Percentiles rank a stretch among this genome's conserved stretches.
These are phyloP conservation scores for Fusarium udum DNA, from an alignment of 2,329 filamentous ascomycete species.

Conservation along the genomic window DNA sequence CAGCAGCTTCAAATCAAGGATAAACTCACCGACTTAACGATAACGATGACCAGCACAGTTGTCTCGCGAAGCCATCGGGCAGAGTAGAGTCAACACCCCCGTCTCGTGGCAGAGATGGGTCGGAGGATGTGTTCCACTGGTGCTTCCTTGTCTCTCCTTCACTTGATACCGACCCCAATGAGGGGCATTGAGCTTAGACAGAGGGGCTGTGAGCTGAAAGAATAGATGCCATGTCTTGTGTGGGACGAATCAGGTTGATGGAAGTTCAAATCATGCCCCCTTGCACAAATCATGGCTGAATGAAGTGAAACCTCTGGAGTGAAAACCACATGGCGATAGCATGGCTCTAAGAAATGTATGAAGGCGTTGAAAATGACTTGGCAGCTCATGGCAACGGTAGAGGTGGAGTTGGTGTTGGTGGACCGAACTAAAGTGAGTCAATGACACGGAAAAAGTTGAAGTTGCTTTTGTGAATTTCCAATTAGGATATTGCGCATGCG, in stretches of 20 bases:
- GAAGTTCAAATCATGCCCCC: neutral
- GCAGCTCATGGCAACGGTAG: neutral
- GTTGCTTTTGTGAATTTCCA: constrained; percentile 20
- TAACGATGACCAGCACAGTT: neutral
- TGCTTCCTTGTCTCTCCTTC: neutral
- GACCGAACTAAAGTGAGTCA: neutral
- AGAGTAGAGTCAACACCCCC: neutral
- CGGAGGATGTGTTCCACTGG: neutral
- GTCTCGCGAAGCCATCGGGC: neutral
- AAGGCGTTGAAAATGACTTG: neutral
- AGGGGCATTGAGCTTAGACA: constrained; percentile 1
- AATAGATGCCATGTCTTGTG: neutral
- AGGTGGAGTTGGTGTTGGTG: neutral
- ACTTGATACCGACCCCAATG: neutral
- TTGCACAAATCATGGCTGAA: neutral
- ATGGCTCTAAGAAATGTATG: neutral
- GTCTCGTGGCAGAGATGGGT: neutral
- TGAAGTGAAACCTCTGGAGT: neutral
- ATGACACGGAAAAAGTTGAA: constrained; percentile 2
- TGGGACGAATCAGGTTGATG: neutral
- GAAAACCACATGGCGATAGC: constrained; percentile 5
- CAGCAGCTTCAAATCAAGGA: neutral
- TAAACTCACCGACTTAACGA: neutral
- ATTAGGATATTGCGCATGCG: constrained; percentile 7
- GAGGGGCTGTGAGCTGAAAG: neutral